These are phyloP conservation scores for Aspergillus eucalypticola DNA, from an alignment of 2,329 filamentous ascomycete species.

Conservation along the genomic window DNA sequence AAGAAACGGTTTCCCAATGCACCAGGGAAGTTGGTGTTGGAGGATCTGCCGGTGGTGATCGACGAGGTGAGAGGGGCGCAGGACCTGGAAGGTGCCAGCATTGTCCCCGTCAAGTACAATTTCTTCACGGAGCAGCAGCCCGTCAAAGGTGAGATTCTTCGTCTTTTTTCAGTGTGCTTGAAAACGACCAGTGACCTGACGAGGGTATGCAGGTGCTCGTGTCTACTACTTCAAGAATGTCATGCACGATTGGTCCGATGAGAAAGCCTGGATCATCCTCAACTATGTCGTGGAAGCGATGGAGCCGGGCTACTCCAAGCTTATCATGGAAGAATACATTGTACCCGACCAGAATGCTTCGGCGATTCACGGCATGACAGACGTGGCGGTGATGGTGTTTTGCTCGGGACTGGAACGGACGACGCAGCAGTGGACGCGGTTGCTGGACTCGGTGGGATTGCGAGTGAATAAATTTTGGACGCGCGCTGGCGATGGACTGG, in stretches of 20 bases:
- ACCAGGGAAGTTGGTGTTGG: constrained; percentile 6
- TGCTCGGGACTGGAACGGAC: constrained; percentile 28
- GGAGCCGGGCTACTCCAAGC: constrained; percentile 25
- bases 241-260: constrained; percentile 37
- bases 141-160: background rate
- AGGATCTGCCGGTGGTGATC: constrained; percentile 12
- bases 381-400: constrained; percentile 30
- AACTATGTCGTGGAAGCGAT: constrained; percentile 25
- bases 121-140: constrained; percentile 13
- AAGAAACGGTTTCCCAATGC: constrained; percentile 12
- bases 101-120: constrained; percentile 8
- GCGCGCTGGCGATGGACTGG: constrained; percentile 20
- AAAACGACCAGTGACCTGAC: background rate
- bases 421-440: constrained; percentile 18
- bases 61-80: background rate
- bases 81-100: background rate
- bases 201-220: background rate
- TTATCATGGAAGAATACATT: constrained; percentile 30
- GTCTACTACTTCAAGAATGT: constrained; percentile 30
- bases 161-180: too few relatives aligned
- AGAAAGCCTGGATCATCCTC: constrained; percentile 24
- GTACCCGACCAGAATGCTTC: constrained; percentile 26
- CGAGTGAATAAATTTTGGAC: constrained; percentile 20
- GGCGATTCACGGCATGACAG: constrained; percentile 21
- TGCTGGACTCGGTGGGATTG: constrained; percentile 22